phyloP scores from a whole-genome alignment of 2,329 filamentous ascomycete species.

The Rhytidhysteron rufulum region DNA sequence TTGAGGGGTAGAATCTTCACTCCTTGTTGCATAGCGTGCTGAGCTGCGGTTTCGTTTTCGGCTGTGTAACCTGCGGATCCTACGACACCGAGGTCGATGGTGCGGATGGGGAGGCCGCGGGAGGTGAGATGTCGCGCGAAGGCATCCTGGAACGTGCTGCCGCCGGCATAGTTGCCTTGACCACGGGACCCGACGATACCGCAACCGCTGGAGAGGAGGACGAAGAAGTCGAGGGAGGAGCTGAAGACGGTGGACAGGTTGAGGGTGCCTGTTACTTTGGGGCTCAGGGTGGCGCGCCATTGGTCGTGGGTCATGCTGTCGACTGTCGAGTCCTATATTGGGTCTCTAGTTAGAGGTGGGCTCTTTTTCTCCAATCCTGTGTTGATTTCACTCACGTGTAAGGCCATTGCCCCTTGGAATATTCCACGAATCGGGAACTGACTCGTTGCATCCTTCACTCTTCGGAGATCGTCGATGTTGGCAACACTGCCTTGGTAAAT shows the following conservation, averaged over 20 bases:
- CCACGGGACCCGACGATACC: constrained; percentile 2
- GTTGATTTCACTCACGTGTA: constrained; percentile 11
- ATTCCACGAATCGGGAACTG: constrained; percentile 14
- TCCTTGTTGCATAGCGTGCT: not conserved
- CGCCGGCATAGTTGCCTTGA: constrained; percentile 12
- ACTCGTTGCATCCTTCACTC: not conserved
- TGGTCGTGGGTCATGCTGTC: not conserved
- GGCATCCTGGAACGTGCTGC: constrained; percentile 11
- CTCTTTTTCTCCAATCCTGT: not conserved
- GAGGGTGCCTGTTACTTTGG: constrained; percentile 14
- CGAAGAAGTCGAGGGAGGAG: constrained; percentile 8
- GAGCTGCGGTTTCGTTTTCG: not conserved
- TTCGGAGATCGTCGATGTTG: not conserved
- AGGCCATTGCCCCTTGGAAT: constrained; percentile 30
- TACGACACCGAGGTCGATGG: constrained; percentile 13
- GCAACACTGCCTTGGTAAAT: constrained; percentile 2
- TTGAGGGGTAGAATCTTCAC: not conserved
- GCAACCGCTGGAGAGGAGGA: constrained; percentile 7
- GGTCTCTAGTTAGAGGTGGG: not conserved
- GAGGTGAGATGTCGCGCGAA: constrained; percentile 5
- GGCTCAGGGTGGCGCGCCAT: not conserved
- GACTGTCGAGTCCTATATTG: constrained; percentile 4
- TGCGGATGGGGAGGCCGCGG: not conserved
- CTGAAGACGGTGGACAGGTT: constrained; percentile 10
- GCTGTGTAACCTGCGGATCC: constrained; percentile 12